Evolutionary conservation across 768 basidiomycete species (phyloP).

Genomic region (Phaeotremella fagi): DNA sequence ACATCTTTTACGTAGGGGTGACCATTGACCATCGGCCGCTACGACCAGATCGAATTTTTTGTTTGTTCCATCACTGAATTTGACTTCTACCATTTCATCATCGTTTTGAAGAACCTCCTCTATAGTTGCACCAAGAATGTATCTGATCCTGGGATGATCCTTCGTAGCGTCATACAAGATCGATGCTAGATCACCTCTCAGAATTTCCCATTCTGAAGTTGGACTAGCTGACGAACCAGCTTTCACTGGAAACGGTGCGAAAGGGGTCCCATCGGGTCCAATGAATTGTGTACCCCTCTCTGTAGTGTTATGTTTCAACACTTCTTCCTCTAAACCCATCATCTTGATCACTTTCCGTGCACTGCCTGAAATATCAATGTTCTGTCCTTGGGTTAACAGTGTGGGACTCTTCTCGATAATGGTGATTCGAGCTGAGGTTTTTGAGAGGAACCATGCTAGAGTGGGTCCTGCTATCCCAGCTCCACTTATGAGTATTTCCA

Average conservation of each 20-base stretch:
- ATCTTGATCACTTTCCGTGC: constrained; percentile 23
- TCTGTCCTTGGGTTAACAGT: constrained; percentile 31
- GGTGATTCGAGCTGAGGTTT: constrained; percentile 19
- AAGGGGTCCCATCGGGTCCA: constrained; percentile 9
- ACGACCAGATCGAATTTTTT: constrained; percentile 30
- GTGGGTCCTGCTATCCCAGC: constrained; percentile 41
- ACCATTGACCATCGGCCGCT: constrained; percentile 33
- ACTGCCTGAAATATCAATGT: constrained; percentile 28
- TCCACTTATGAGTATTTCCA: constrained; percentile 30
- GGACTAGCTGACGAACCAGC: neutral
- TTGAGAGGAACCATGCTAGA: constrained; percentile 29
- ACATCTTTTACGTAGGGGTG: constrained; percentile 10
- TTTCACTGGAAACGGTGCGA: constrained; percentile 13
- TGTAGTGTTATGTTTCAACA: constrained; percentile 12
- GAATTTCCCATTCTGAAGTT: constrained; percentile 39
- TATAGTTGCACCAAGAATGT: constrained; percentile 27
- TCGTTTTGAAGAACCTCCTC: constrained; percentile 15
- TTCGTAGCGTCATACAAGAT: constrained; percentile 26
- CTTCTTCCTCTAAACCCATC: constrained; percentile 26
- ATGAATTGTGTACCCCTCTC: constrained; percentile 32
- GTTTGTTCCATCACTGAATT: constrained; percentile 23
- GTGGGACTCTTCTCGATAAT: constrained; percentile 30
- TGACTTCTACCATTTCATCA: constrained; percentile 21
- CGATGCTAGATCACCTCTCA: constrained; percentile 34
- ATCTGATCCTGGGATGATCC: constrained; percentile 9